Evolutionary conservation across 768 basidiomycete genomes (phyloP), one percentile per base, ranked within the genome.

Genomic region (Mycena latifolia): DNA sequence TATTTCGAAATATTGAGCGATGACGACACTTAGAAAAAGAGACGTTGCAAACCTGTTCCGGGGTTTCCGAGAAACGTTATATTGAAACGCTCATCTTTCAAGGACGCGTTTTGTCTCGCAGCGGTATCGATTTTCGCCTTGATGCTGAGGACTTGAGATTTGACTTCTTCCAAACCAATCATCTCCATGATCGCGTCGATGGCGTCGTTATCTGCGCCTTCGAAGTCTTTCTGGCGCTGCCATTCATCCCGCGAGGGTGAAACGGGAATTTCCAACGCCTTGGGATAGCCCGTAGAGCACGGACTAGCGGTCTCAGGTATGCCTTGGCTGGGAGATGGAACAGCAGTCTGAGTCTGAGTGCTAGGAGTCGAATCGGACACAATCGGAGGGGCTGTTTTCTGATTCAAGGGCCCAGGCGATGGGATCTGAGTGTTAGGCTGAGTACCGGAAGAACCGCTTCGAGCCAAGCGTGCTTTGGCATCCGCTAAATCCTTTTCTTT

Each of bases 121-220:
- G 80, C 78, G 0, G 80, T 76, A 22, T 90, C 89, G 12, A 92
- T 84, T 69, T 85, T 88, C 15, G 77, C 84, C 63, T 89, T 86
- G 66, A 91, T 86, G 1, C 72, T 69, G n/a, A 92, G 80, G 14
- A 91, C 79, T 64, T 89, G 78, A 9, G 65, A 65, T 74, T 92
- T 92, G 61, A 92, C 89, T 1, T 82, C 77, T 71, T 92, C 90
- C 5, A 92, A 81, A 3, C 91, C 91, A 2, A 83, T 88, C 88
- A 92, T 86, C 4, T 75, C 83, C 90, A 92, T 92, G 67, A 91
- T 84, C 3, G 80, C 78, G 67, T 92, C 91, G 25, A 92, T 85
- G n/a, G 84, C 77, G 7, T 74, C 71, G 61, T 88, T 89, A 25
- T 70, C 75, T 2, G 76, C 85, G 5, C 89, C 89, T 24, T 87